Base-by-base conservation (phyloP, 805 yeast genomes). In the Torulaspora delbrueckii region DNA sequence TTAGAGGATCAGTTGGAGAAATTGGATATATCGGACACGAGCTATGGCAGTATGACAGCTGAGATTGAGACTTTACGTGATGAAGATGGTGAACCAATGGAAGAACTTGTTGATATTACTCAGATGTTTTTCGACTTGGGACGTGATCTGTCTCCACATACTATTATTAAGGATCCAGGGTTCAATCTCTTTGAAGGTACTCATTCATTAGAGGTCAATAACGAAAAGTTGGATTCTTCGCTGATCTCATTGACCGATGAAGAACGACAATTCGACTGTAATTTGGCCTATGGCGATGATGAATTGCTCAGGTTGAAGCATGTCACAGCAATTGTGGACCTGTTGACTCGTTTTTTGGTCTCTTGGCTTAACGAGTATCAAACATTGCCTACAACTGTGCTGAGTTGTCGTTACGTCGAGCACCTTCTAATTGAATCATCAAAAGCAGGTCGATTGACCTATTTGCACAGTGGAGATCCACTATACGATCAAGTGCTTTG, bases 121-220 rank as follows among this genome's bases (percentile, higher is more conserved):
- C 57, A 65, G 4, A 61, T 67, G n/a, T 68, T 85, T 33, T 70
- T 74, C 40, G 50, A 60, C 3, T 67, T 77, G 14, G 57, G 76
- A 32, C 46, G 57, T 9, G 53, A 49, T 2, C 60, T 82, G 31
- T 58, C 63, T 13, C 74, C 76, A 31, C 82, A 81, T 26, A 71
- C 75, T 39, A 79, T 91, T 14, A 77, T 78, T 4, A 79, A 79
- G 54, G 72, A 77, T 8, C 74, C 78, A 0, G 66, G 67, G 23
- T 87, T 88, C 66, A 77, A 80, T 44, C 71, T 91, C 37, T 71
- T 84, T 50, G 88, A 87, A 55, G 95, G 96, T 0, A 86, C 96
- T 1, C 82, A 90, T 53, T 96, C 98, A 0, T 68, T 88, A 49
- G 98, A 90, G 62, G 75, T 83, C 10, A 73, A 80, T 46, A 87